A percentile compares a stretch with the other conserved stretches of the same genome.
Conservation (phyloP, 2,329 filamentous ascomycete species). For the Hymenoscyphus repandus region DNA sequence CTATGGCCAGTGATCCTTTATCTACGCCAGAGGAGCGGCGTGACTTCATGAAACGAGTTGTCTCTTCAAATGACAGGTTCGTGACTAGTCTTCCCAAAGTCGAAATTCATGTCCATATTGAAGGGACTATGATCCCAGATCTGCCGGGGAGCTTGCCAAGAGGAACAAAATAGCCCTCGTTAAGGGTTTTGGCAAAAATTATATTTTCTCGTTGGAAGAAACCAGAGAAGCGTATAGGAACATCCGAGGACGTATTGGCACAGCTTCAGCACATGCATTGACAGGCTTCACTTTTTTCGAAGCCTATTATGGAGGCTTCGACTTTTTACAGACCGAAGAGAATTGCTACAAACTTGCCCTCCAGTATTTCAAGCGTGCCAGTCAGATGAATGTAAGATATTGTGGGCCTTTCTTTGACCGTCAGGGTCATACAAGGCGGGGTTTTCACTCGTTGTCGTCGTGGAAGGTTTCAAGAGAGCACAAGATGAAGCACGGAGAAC, state of each 20-base stretch:
- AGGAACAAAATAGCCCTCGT: slow-evolving; percentile 48
- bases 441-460: slow-evolving; percentile 56
- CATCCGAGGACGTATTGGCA: slow-evolving; percentile 16
- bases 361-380: slow-evolving; percentile 61
- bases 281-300: slow-evolving; percentile 49
- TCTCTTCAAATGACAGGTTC: slow-evolving; percentile 38
- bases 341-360: slow-evolving; percentile 70
- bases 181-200: slow-evolving; percentile 6
- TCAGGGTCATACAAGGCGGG: slow-evolving; percentile 62
- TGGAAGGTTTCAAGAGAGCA: slow-evolving; percentile 57
- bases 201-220: slow-evolving; percentile 13
- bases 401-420: slow-evolving; percentile 77
- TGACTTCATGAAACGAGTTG: slow-evolving; percentile 7
- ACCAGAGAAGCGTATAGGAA: slow-evolving; percentile 12
- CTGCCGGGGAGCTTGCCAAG: slow-evolving; percentile 63
- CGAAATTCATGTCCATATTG: slow-evolving; percentile 75
- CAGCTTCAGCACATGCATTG: slow-evolving; percentile 7
- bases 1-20: slow-evolving; percentile 3
- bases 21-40: slow-evolving; percentile 12
- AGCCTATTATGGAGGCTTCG: slow-evolving; percentile 73
- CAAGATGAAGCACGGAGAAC: slow-evolving; percentile 52
- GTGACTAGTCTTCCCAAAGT: slow-evolving; percentile 65
- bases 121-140: slow-evolving; percentile 64
- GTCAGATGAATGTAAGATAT: slow-evolving; percentile 59
- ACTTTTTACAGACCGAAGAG: slow-evolving; percentile 53